A percentile compares a stretch with the other conserved stretches of the same genome.
Evolutionary conservation across 2,329 filamentous ascomycete genomes (phyloP).

Genomic region (Xylaria sp.): DNA sequence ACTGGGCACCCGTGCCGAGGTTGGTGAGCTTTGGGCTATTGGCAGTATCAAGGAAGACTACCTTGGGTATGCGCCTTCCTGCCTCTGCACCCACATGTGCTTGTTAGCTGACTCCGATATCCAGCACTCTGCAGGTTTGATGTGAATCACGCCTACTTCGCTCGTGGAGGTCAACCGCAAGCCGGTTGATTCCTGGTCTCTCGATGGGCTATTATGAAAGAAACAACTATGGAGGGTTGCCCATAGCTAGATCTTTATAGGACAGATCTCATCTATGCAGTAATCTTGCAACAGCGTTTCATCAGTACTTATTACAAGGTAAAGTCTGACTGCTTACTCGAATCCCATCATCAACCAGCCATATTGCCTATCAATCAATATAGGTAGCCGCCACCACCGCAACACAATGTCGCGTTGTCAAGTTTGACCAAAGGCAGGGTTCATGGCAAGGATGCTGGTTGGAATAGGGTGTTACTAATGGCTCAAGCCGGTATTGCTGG

Average conservation of each 20-base stretch:
- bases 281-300: conserved; percentile 37
- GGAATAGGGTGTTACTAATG: conserved; percentile 21
- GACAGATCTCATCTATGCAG: conserved; percentile 37
- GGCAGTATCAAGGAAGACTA: conserved; percentile 93
- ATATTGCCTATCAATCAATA: conserved; percentile 21
- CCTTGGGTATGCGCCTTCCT: conserved; percentile 64
- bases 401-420: not conserved
- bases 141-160: conserved; percentile 16
- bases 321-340: conserved; percentile 37
- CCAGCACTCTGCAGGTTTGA: conserved; percentile 47
- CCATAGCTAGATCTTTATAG: conserved; percentile 36
- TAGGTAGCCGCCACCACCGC: not conserved
- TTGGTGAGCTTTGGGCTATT: conserved; percentile 95
- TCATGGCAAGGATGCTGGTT: not conserved
- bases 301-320: conserved; percentile 41
- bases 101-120: conserved; percentile 28
- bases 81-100: not conserved
- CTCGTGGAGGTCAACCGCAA: conserved; percentile 18
- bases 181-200: conserved; percentile 20
- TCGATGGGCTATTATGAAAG: conserved; percentile 28
- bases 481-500: not conserved
- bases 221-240: conserved; percentile 34
- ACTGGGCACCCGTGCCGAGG: conserved; percentile 91
- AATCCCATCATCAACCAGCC: conserved; percentile 19
- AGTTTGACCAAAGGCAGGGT: conserved; percentile 8